Conservation (phyloP, 2,329 filamentous ascomycete genomes). For the Fusarium fracticaudum region DNA sequence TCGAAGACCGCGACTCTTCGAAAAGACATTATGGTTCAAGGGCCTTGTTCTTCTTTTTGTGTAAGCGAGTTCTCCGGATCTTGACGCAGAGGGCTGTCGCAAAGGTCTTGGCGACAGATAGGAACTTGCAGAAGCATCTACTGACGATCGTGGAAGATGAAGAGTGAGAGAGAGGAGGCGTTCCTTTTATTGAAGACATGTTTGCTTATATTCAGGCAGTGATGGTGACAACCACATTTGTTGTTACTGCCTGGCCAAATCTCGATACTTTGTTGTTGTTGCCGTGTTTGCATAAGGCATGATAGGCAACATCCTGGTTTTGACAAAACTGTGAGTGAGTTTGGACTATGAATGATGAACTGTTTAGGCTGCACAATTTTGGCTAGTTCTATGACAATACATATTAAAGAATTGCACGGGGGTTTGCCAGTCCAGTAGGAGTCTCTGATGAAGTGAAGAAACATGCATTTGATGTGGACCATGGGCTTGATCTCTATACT, state of each 20-base stretch:
- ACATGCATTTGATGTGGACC: background rate
- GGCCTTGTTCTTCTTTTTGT: too few relatives aligned
- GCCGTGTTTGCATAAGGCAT: background rate
- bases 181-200: background rate
- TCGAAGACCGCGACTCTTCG: background rate
- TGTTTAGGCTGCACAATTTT: background rate
- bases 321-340: background rate
- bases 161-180: too few relatives aligned
- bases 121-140: rapidly evolving
- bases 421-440: rapidly evolving
- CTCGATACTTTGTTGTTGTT: background rate
- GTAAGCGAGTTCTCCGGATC: rapidly evolving
- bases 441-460: too few relatives aligned
- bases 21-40: background rate
- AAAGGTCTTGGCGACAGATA: background rate
- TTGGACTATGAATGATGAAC: background rate
- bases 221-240: too few relatives aligned
- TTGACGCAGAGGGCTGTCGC: too few relatives aligned
- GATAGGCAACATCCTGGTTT: background rate
- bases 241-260: too few relatives aligned
- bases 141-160: too few relatives aligned
- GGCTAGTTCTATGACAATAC: rapidly evolving
- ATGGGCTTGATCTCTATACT: rapidly evolving
- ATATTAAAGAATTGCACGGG: rapidly evolving
- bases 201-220: background rate